Base-by-base conservation (phyloP, 768 basidiomycete species). In the Chiua virens region DNA sequence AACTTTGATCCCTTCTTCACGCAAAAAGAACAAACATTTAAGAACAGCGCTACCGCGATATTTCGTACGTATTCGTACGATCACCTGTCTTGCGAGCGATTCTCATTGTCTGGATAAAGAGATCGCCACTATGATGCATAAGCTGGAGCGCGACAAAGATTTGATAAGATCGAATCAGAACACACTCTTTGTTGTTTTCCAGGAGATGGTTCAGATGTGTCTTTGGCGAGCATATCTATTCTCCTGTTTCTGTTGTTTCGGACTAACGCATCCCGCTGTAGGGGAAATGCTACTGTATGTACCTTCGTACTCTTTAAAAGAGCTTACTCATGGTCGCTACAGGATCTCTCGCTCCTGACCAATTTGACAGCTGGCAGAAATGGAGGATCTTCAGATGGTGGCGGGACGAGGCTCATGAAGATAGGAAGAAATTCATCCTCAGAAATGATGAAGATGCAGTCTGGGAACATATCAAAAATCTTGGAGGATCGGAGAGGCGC, bases 201-300 rank as follows among this genome's bases (percentile, higher is more conserved):
- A 77, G 48, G 87, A 92, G 67, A 92, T 94, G 87, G 75, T 90
- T 8, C 89, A 93, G 62, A 92, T 94, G 82, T 89, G 89, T 68
- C 77, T 93, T 22, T 93, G 92, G 91, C 45, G 23, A 42, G 51
- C 35, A 34, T 41, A 40, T 22, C 4, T 44, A 13, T 35, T 18
- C 22, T 14, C 37, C 21, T 11, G 7, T 35, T 30, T 37, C 22
- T 44, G 30, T 47, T 7, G n/a, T 4, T 18, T 47, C 2, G 5
- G 10, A 9, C 47, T 63, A 28, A 59, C 18, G 13, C 28, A 10
- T 46, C 5, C 9, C 3, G 14, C 22, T 37, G 15, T 25, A 95
- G 92, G 93, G 95, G 95, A 40, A 98, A 98, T 65, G 93, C 94
- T 14, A 97, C 94, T 22, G 91, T 91, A 55, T 75, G 64, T 15